Conservation (phyloP, 2,329 filamentous ascomycete species). For the Paracamarosporium sp. region DNA sequence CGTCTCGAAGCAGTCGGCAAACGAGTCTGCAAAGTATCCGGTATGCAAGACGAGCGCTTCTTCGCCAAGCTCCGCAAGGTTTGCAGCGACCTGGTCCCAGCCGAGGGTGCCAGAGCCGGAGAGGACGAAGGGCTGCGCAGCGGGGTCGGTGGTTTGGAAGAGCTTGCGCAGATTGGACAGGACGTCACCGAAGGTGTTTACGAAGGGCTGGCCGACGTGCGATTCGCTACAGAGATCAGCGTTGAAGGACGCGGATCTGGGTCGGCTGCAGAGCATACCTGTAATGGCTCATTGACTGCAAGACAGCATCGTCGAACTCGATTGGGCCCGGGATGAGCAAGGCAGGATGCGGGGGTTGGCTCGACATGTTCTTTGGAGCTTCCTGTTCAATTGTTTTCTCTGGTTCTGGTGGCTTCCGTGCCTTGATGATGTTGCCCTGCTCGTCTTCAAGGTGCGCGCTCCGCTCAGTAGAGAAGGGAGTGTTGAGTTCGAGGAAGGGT, state of each 20-base stretch:
- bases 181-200: slow-evolving; percentile 88
- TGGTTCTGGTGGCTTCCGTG: slow-evolving; percentile 17
- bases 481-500: slow-evolving; percentile 66
- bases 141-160: slow-evolving; percentile 85
- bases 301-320: slow-evolving; percentile 96
- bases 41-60: slow-evolving; percentile 92
- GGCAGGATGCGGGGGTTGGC: slow-evolving; percentile 68
- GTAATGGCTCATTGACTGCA: slow-evolving; percentile 93
- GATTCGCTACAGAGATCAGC: slow-evolving; percentile 71
- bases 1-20: slow-evolving; percentile 87
- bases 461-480: slow-evolving; percentile 68
- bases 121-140: slow-evolving; percentile 89
- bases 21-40: slow-evolving; percentile 96
- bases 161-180: slow-evolving; percentile 88
- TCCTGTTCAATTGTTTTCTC: slow-evolving; percentile 17
- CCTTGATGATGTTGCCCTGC: slow-evolving; percentile 47
- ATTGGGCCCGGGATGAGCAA: slow-evolving; percentile 97
- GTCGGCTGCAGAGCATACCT: slow-evolving; percentile 60
- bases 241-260: slow-evolving; percentile 7
- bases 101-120: slow-evolving; percentile 94
- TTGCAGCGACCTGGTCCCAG: slow-evolving; percentile 96
- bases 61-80: slow-evolving; percentile 87
- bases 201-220: slow-evolving; percentile 88
- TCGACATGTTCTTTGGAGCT: slow-evolving; percentile 58
- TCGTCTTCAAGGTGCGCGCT: slow-evolving; percentile 60